Conservation (phyloP, 345 rosid genomes). For the Euphorbia lathyris region DNA sequence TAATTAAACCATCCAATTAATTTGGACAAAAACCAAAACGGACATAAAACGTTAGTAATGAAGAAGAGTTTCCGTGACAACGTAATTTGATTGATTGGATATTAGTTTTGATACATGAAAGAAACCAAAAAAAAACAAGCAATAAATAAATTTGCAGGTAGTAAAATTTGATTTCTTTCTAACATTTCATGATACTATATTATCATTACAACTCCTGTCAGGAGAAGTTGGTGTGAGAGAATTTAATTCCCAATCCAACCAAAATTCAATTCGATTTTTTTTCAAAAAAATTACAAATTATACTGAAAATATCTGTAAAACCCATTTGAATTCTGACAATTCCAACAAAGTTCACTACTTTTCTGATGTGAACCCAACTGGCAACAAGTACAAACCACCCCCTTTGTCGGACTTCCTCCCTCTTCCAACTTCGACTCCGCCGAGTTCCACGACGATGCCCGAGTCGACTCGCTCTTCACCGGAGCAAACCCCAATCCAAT, state of each 20-base stretch:
- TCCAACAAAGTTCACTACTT: slow-evolving; percentile 33
- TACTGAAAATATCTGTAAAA: slow-evolving; percentile 24
- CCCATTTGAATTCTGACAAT: slow-evolving; percentile 37
- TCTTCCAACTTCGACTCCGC: slow-evolving; percentile 45
- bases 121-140: neutral
- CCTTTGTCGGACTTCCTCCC: too few species aligned
- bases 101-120: neutral
- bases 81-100: too few species aligned
- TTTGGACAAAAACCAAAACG: too few species aligned
- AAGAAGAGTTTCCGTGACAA: too few species aligned
- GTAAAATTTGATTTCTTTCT: neutral
- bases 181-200: neutral
- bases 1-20: too few species aligned
- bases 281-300: neutral
- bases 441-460: slow-evolving; percentile 25
- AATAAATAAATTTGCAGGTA: neutral
- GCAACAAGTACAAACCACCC: slow-evolving; percentile 45
- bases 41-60: too few species aligned
- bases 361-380: slow-evolving; percentile 39
- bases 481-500: slow-evolving; percentile 45
- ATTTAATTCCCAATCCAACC: neutral
- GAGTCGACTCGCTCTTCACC: slow-evolving; percentile 4
- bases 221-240: slow-evolving; percentile 2
- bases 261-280: too few species aligned
- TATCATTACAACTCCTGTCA: neutral